Base-by-base conservation (phyloP, 2,329 filamentous ascomycete genomes). In the Sporothrix mexicana region DNA sequence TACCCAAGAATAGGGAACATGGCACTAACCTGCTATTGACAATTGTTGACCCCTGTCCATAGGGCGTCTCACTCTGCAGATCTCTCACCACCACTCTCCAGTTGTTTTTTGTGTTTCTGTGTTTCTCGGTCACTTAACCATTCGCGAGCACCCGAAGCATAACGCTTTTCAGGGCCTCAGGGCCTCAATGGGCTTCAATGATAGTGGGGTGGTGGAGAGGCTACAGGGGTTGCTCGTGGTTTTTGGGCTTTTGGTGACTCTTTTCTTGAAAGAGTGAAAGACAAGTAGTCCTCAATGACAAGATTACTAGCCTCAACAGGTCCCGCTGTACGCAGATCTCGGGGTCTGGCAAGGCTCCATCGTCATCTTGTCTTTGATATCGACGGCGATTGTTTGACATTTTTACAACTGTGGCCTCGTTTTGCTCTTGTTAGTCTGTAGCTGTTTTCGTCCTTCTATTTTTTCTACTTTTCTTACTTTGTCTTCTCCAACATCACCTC, bases 21-120 rank as follows among this genome's bases (percentile, higher is more conserved):
- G 30, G 30, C 30, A 36, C 30, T 36, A 30, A 30, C 30, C 30
- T 23, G 23, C 55, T 57, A 57, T 57, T 30, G 55, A 12, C 55
- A 30, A 57, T 57, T 30, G 55, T 30, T 13, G 6, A 43, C 30
- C 59, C 59, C 59, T 62, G 59, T 36, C 30, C 30, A 43, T 62
- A 62, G 36, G 59, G 59, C 59, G 30, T 62, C 59, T 62, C 59
- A 43, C 55, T 53, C 55, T 30, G 59, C 59, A 62, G 59, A 62
- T 62, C 30, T 12, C 45, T 49, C 12, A 17, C 47, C 1, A 15
- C 20, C n/a, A 36, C 7, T 57, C 53, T 25, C 47, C 3, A 51
- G 51, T 23, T n/a, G 3, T n/a, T 17, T 20, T 20, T 23, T n/a
- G 3, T n/a, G 15, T 20, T 20, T 10, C 9, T n/a, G 49, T 51